Conservation (phyloP, 2,329 filamentous ascomycete genomes). For the Sordariomycetes sp. region DNA sequence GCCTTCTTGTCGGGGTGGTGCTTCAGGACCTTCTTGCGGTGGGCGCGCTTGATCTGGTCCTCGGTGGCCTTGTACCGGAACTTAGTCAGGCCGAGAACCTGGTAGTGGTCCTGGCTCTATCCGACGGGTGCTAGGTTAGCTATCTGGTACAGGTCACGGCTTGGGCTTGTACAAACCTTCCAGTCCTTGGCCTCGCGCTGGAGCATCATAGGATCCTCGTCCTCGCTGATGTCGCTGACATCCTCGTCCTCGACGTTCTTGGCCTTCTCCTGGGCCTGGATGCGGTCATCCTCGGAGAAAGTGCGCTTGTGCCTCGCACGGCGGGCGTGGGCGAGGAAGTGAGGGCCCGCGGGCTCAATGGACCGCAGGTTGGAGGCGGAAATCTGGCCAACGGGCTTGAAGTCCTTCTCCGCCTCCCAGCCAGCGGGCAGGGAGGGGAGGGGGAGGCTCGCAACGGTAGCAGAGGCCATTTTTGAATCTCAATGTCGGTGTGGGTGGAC, state of each 20-base stretch:
- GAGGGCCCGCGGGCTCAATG: constrained; percentile 91
- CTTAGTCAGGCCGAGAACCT: constrained; percentile 84
- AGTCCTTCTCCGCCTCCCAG: constrained; percentile 85
- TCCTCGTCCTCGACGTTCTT: constrained; percentile 94
- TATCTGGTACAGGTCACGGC: background rate
- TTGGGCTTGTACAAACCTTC: constrained; percentile 56
- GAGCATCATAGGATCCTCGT: constrained; percentile 87
- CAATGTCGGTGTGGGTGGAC: constrained; percentile 3
- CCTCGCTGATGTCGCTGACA: constrained; percentile 82
- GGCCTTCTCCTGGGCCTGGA: constrained; percentile 87
- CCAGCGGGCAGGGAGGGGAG: constrained; percentile 68
- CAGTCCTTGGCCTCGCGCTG: constrained; percentile 95
- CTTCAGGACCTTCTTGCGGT: constrained; percentile 98
- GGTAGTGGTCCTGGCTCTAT: constrained; percentile 92
- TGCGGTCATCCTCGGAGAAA: constrained; percentile 96
- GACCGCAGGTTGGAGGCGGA: constrained; percentile 72
- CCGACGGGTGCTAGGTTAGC: background rate
- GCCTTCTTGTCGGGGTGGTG: constrained; percentile 99
- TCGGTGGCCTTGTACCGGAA: constrained; percentile 89
- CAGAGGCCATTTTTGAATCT: constrained; percentile 48
- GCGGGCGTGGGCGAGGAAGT: constrained; percentile 95
- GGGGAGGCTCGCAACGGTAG: constrained; percentile 48
- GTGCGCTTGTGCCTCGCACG: constrained; percentile 94
- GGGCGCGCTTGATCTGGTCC: constrained; percentile 97
- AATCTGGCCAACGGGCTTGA: constrained; percentile 72